Percentiles rank a stretch among this genome's conserved stretches.
These are phyloP conservation scores for Paecilomyces dactylethromorphus DNA, from an alignment of 2,329 filamentous ascomycete genomes.

Conservation along the genomic window DNA sequence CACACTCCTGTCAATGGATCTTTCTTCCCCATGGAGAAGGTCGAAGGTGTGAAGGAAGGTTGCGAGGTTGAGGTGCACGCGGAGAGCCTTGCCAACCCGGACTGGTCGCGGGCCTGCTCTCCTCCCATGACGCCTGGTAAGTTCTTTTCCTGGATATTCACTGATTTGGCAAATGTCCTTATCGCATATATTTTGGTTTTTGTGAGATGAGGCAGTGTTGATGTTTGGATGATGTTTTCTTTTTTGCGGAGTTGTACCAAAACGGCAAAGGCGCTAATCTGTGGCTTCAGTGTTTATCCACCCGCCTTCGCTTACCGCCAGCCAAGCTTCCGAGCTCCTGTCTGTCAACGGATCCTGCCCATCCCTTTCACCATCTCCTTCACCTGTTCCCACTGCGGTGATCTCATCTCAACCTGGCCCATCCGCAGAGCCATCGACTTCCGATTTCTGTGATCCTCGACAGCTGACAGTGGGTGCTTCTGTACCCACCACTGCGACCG, in stretches of 20 bases:
- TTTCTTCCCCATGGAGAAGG: conserved; percentile 65
- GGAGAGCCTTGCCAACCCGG: conserved; percentile 65
- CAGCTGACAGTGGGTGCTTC: conserved; percentile 67
- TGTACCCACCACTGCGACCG: conserved; percentile 43
- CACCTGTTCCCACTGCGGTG: conserved; percentile 64
- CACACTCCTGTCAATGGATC: conserved; percentile 77
- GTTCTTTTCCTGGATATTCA: conserved; percentile 29
- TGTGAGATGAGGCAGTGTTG: neutral
- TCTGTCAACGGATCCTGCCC: conserved; percentile 65
- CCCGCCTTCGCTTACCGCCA: conserved; percentile 58
- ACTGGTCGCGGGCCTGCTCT: conserved; percentile 71
- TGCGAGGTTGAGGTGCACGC: conserved; percentile 64
- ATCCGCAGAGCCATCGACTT: conserved; percentile 57
- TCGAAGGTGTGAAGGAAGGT: conserved; percentile 62
- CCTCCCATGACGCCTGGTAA: conserved; percentile 88
- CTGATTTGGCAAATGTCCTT: neutral
- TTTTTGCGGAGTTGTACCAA: conserved; percentile 1
- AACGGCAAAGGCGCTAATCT: conserved; percentile 15
- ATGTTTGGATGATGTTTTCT: conserved; percentile 1
- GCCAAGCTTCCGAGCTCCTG: conserved; percentile 62
- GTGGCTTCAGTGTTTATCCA: conserved; percentile 55
- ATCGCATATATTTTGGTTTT: neutral
- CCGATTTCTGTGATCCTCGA: conserved; percentile 86
- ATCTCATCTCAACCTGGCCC: conserved; percentile 68
- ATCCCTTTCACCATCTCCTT: conserved; percentile 80